Evolutionary conservation across 257 asterid genomes (phyloP), one percentile per base, ranked within the genome.

Genomic region (Solanum chaucha): DNA sequence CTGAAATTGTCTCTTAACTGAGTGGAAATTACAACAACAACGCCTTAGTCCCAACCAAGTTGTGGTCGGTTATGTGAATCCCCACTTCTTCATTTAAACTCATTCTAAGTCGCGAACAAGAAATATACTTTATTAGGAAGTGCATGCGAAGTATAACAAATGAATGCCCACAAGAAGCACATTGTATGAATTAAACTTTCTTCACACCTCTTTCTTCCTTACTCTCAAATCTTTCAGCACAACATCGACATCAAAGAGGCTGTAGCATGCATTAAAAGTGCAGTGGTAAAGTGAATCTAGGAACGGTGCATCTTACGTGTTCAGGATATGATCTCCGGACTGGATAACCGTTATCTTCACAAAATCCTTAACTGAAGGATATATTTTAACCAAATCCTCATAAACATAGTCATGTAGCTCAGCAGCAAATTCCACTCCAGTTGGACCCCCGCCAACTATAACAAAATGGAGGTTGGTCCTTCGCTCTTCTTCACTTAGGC

Each of bases 381-480:
- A 97, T 91, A 94, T 87, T 87, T 88, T 95, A 82, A 91, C 92
- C 26, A 95, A 90, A 93, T 97, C 99, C 87, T 93, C 96, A 75
- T 85, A 90, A 84, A 97, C 92, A 88, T 90, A 94, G 88, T 96
- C 99, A 82, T 96, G 95, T 89, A 96, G 97, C 89, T 94, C 98
- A 14, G 98, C 98, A 26, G 99, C 96, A 89, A 92, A 91, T 91
- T 92, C 95, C 81, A 92, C 95, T 28, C 99, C 99, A 5, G 98
- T 92, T 55, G 99, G 98, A 83, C 98, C 99, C 87, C 99, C 99
- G 88, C 98, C 99, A 88, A 97, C 98, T 72, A 97, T 93, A 73
- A 95, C 98, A 86, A 97, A 97, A 89, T 97, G 98, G 90, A 97
- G 99, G 89, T 95, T 90, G 83, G 87, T 92, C 90, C 91, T 91